These are phyloP conservation scores for Metarhizium rileyi DNA, from an alignment of 2,329 filamentous ascomycete genomes.

Conservation along the genomic window DNA sequence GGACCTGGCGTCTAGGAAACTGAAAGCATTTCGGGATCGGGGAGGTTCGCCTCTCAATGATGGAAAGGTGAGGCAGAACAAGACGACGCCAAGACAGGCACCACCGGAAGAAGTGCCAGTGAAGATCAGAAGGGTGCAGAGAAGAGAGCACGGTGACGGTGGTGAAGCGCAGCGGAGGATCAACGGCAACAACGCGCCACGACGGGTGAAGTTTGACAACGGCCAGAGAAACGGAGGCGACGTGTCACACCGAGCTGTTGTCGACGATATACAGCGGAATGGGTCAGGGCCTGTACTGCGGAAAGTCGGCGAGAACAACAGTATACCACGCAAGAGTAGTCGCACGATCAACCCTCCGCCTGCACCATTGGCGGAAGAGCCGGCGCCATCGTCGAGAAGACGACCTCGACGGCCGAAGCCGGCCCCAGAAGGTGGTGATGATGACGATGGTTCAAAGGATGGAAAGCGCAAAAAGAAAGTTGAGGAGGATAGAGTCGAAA, in stretches of 20 bases:
- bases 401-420: slow-evolving; percentile 31
- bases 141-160: slow-evolving; percentile 1
- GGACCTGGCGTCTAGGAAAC: slow-evolving; percentile 24
- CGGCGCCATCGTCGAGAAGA: slow-evolving; percentile 24
- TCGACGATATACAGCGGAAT: neutral
- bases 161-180: neutral
- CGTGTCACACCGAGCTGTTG: neutral
- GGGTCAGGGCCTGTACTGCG: neutral
- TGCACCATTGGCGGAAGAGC: neutral
- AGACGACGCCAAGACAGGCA: neutral
- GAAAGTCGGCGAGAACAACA: neutral
- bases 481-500: neutral
- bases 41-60: neutral
- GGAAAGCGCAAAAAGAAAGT: slow-evolving; percentile 1
- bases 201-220: slow-evolving; percentile 1
- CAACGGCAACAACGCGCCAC: neutral
- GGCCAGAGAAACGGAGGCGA: neutral
- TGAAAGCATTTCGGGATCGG: slow-evolving; percentile 5
- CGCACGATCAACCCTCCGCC: neutral
- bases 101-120: neutral
- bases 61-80: neutral
- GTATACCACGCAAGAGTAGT: slow-evolving; percentile 2
- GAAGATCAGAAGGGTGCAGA: neutral
- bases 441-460: neutral
- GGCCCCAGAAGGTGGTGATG: slow-evolving; percentile 13